phyloP scores from a whole-genome alignment of 2,329 filamentous ascomycete genomes.

The Sclerotinia trifoliorum region DNA sequence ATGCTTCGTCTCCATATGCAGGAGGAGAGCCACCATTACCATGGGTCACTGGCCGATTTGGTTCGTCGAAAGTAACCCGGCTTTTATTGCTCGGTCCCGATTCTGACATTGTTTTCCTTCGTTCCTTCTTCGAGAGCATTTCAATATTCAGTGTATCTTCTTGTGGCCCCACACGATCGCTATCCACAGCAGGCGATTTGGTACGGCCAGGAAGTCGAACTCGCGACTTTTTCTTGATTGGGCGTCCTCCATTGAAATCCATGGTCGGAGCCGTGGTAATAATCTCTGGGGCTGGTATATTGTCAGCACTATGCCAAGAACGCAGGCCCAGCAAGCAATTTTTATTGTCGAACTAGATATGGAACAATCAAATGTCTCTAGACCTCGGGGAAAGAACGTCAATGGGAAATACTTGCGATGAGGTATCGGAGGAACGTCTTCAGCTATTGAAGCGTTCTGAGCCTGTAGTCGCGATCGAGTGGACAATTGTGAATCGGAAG shows the following conservation, averaged over 20 bases:
- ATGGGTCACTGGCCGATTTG: constrained; percentile 49
- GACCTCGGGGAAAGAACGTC: constrained; percentile 9
- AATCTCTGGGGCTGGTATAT: constrained; percentile 62
- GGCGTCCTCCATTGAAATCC: constrained; percentile 50
- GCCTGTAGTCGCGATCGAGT: constrained; percentile 69
- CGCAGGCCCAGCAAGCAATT: neutral
- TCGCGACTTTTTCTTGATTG: constrained; percentile 56
- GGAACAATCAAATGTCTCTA: neutral
- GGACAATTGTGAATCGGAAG: constrained; percentile 87
- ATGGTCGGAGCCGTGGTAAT: constrained; percentile 89
- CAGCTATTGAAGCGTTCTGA: constrained; percentile 40
- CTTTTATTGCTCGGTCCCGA: constrained; percentile 39
- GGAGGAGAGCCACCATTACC: constrained; percentile 47
- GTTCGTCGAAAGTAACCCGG: constrained; percentile 62
- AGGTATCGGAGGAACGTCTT: constrained; percentile 55
- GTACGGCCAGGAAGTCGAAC: constrained; percentile 53
- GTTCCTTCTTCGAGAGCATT: constrained; percentile 43
- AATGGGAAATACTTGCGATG: constrained; percentile 50
- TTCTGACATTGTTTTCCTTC: constrained; percentile 44
- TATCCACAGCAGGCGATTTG: constrained; percentile 36
- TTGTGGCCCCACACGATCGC: constrained; percentile 19
- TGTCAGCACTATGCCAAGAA: constrained; percentile 23
- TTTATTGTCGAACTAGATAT: neutral
- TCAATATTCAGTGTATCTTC: constrained; percentile 27
- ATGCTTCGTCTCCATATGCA: constrained; percentile 60